Evolutionary conservation across 768 basidiomycete genomes (phyloP), one percentile per base, ranked within the genome.

Genomic region (Kwoniella botswanensis): DNA sequence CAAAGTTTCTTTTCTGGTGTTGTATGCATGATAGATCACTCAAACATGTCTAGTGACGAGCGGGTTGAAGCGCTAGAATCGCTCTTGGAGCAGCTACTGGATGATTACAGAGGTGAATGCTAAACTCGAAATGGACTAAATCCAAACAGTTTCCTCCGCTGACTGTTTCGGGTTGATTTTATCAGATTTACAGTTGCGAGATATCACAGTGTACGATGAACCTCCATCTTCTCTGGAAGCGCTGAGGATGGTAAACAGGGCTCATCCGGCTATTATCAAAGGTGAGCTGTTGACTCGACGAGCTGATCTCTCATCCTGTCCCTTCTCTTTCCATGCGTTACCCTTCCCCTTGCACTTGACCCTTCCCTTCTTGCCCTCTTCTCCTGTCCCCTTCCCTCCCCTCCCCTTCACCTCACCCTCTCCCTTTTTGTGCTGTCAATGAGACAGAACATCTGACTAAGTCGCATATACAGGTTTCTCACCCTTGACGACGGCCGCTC

Each of bases 231-330:
- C 91, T 6, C 76, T 92, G 22, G 88, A 93, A 78, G 93, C 93
- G 75, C 85, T 89, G 50, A 85, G 89, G 62, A 83, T 93, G 18
- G 87, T 90, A 5, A 88, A 89, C 72, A 85, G 91, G 57, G 88
- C 89, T 13, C 86, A 92, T 68, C 93, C 93, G 3, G 90, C 90
- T 17, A 77, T 93, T 9, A 90, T 94, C 65, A 88, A 88, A 86
- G 89, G 93, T 78, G 55, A 50, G 76, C 62, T 55, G 24, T 12
- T 59, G 42, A 22, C 58, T 24, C 10, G 53, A 13, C 18, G 13
- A 21, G 29, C 2, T 56, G 35, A 35, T 35, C 35, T 35, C 35
- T 35, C 35, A 35, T 9, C 35, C 4, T 4, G 35, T 35, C 35
- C 35, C 35, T 35, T 35, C 35, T 35, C 35, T 35, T 9, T 35